Base-by-base conservation (phyloP, 2,329 filamentous ascomycete species). In the Claviceps monticola region DNA sequence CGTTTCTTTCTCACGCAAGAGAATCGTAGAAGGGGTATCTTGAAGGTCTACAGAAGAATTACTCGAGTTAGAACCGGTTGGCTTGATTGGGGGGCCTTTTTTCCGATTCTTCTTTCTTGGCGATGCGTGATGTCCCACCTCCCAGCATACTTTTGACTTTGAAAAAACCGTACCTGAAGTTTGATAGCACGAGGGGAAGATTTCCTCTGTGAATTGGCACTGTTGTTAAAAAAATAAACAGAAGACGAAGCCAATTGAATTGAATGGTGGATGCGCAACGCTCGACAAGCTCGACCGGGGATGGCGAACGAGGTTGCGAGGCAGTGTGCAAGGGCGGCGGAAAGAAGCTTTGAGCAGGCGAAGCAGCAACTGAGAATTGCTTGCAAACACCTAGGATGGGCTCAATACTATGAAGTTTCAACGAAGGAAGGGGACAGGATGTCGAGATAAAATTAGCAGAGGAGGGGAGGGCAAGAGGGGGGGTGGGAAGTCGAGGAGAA, bases 1-100 rank as follows among this genome's bases (percentile, higher is more conserved):
- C 34, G 42, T 37, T 41, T 41, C 9, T 26, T 43, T 45, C 46
- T 48, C 36, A 47, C 21, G 19, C 37, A 16, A 14, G 21, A n/a
- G 37, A 29, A 29, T 39, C n/a, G 19, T 16, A 39, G 26, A 21
- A 60, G 58, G 68, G 69, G 70, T 72, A 74, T 75, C 67, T 66
- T 65, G 60, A 61, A 62, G 64, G 61, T 60, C 61, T 63, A 56
- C 21, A 36, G 13, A 2, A 8, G 2, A 37, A 23, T 19, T 7
- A 21, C 4, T 36, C 2, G 4, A 8, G 39, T 53, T n/a, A 53
- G 51, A 48, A 48, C 42, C 23, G 9, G 47, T 19, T 36, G 17
- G 36, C 11, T 23, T 16, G 1, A n/a, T 47, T 3, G 7, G 8
- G 14, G 21, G 9, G 5, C 23, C 2, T 6, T 36, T 9, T n/a